Evolutionary conservation across 2,329 filamentous ascomycete genomes (phyloP).

Genomic region (Apiospora aurea): DNA sequence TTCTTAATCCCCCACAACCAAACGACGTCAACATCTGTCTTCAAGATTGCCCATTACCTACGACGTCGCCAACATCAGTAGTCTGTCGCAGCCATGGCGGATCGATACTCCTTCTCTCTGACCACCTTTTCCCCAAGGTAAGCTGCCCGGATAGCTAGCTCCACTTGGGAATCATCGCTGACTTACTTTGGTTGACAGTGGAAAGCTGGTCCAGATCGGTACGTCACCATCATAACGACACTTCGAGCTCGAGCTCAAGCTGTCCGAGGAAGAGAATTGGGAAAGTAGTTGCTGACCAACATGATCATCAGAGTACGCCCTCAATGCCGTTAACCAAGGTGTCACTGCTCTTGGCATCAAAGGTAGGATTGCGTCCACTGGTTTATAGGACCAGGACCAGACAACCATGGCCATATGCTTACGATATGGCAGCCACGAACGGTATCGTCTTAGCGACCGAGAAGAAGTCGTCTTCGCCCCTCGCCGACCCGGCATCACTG

Average conservation of each 20-base stretch:
- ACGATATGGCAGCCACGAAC: conserved; percentile 77
- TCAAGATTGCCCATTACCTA: background rate
- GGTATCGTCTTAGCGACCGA: conserved; percentile 98
- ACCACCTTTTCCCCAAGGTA: conserved; percentile 99
- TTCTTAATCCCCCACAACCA: conserved; percentile 26
- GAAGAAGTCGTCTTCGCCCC: conserved; percentile 98
- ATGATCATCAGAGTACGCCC: conserved; percentile 83
- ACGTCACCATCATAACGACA: conserved; percentile 38
- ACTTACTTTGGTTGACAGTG: conserved; percentile 65
- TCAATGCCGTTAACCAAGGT: conserved; percentile 99
- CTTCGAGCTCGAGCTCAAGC: background rate
- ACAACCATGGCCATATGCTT: background rate
- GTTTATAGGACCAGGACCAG: background rate
- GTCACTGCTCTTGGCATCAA: conserved; percentile 99
- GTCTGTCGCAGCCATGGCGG: conserved; percentile 73
- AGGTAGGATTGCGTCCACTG: conserved; percentile 61
- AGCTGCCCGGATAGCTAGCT: conserved; percentile 44
- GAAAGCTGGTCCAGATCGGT: conserved; percentile 99
- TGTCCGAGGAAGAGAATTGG: background rate
- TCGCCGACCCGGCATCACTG: conserved; percentile 92
- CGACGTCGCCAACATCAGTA: background rate
- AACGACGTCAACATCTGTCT: conserved; percentile 22
- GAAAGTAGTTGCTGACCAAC: conserved; percentile 18
- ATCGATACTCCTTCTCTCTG: conserved; percentile 98
- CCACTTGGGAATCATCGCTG: conserved; percentile 27